These are phyloP conservation scores for Candida montana DNA, from an alignment of 805 yeast species.

Conservation along the genomic window DNA sequence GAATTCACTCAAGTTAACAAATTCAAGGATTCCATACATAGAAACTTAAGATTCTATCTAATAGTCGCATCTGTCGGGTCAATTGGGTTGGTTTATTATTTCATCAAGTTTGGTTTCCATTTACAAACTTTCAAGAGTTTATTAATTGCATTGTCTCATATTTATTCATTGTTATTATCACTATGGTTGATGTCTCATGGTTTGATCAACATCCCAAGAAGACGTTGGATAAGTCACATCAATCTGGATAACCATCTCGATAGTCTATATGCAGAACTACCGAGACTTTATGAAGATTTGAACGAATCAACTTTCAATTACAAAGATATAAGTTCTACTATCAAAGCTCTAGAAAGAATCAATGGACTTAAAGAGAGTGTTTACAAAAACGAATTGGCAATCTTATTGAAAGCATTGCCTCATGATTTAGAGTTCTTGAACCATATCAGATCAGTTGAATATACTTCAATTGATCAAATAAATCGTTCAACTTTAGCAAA, in stretches of 20 bases:
- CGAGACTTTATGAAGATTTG: slow-evolving; percentile 50
- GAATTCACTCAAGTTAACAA: slow-evolving; percentile 42
- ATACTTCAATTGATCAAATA: slow-evolving; percentile 19
- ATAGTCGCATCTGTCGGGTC: slow-evolving; percentile 48
- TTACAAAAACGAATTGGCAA: slow-evolving; percentile 12
- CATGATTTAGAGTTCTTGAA: slow-evolving; percentile 16
- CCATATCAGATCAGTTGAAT: slow-evolving; percentile 23
- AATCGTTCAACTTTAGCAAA: slow-evolving; percentile 41
- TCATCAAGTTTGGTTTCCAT: slow-evolving; percentile 48
- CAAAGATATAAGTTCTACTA: slow-evolving; percentile 57
- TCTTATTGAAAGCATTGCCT: slow-evolving; percentile 13
- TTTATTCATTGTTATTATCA: slow-evolving; percentile 68
- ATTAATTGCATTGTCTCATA: slow-evolving; percentile 71
- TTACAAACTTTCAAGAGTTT: slow-evolving; percentile 56
- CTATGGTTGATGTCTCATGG: slow-evolving; percentile 87
- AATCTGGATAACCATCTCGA: slow-evolving; percentile 30
- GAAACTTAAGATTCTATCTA: slow-evolving; percentile 56
- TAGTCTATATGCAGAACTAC: slow-evolving; percentile 47
- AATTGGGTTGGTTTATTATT: slow-evolving; percentile 53
- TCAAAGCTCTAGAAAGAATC: slow-evolving; percentile 39
- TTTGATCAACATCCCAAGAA: slow-evolving; percentile 58
- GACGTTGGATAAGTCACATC: slow-evolving; percentile 31
- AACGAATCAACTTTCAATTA: slow-evolving; percentile 60
- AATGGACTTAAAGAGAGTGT: slow-evolving; percentile 19
- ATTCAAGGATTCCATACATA: slow-evolving; percentile 50